Conservation (phyloP, 805 yeast species). For the Hanseniaspora clermontiae region DNA sequence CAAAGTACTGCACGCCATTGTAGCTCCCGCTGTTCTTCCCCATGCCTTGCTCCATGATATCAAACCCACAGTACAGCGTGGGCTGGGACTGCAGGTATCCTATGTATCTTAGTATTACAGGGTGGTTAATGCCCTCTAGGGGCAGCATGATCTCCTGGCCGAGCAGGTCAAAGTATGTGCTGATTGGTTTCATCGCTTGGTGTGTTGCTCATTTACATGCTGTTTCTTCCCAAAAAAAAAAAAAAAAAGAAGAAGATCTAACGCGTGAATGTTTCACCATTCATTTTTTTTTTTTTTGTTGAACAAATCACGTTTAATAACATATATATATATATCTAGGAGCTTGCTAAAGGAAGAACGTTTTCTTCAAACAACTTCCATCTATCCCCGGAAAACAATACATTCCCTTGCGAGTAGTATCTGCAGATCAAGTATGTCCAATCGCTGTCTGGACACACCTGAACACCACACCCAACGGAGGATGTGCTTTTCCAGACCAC, state of each 20-base stretch:
- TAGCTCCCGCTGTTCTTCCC: constrained; percentile 86
- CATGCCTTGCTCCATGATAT: constrained; percentile 50
- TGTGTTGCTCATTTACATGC: no score
- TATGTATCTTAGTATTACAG: constrained; percentile 52
- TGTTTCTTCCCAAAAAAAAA: no score
- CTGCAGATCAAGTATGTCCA: constrained; percentile 59
- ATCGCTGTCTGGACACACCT: constrained; percentile 18
- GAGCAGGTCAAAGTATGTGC: not conserved
- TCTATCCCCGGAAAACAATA: constrained; percentile 21
- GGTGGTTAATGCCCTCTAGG: not conserved
- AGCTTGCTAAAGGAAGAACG: constrained; percentile 30
- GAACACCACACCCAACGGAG: constrained; percentile 51
- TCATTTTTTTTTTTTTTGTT: no score
- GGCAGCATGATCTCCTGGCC: not conserved
- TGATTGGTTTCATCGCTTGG: not conserved
- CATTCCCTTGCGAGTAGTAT: constrained; percentile 45
- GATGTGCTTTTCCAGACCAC: constrained; percentile 53
- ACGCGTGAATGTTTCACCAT: no score
- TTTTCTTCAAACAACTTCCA: constrained; percentile 32
- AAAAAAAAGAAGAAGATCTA: not conserved
- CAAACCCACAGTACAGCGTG: constrained; percentile 80
- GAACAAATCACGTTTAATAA: no score
- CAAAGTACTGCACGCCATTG: constrained; percentile 58
- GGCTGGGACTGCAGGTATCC: constrained; percentile 62
- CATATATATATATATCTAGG: no score